A percentile compares a stretch with the other conserved stretches of the same genome.
Conservation (phyloP, 192 early-diverging fungal species). For the Coemansia sp. region DNA sequence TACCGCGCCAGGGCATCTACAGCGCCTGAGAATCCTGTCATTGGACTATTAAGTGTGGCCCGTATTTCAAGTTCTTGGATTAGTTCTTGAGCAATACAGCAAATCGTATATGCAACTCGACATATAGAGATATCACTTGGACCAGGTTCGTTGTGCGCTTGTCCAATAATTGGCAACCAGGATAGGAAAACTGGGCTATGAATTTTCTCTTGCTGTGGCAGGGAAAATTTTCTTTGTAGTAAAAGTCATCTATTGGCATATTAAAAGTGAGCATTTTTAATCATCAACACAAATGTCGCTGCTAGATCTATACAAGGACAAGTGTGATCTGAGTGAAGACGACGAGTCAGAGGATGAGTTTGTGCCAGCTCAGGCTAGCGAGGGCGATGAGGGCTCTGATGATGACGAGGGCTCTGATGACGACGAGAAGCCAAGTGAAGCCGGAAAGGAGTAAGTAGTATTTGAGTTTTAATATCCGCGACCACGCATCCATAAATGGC, state of each 20-base stretch:
- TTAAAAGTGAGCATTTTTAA: neutral
- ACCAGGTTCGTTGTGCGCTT: no score
- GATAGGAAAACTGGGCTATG: neutral
- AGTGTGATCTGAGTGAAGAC: conserved; percentile 4
- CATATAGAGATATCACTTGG: no score
- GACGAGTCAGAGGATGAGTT: conserved; percentile 41
- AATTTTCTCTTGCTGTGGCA: neutral
- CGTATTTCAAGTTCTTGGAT: neutral
- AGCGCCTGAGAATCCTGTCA: neutral
- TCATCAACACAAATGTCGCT: conserved; percentile 34
- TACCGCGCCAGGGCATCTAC: neutral
- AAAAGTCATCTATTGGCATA: neutral
- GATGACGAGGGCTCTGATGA: conserved; percentile 12
- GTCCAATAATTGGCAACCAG: neutral
- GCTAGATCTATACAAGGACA: conserved; percentile 47
- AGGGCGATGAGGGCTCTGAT: conserved; percentile 9
- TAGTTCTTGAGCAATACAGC: neutral
- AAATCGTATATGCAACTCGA: neutral
- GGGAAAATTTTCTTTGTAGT: neutral
- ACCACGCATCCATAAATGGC: neutral
- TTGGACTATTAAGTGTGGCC: neutral
- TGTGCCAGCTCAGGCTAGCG: conserved; percentile 25
- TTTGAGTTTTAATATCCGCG: neutral
- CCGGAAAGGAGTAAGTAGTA: neutral
- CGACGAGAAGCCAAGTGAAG: neutral